These are phyloP conservation scores for Gloeopeniophorella convolvens DNA, from an alignment of 768 basidiomycete species.

Conservation along the genomic window DNA sequence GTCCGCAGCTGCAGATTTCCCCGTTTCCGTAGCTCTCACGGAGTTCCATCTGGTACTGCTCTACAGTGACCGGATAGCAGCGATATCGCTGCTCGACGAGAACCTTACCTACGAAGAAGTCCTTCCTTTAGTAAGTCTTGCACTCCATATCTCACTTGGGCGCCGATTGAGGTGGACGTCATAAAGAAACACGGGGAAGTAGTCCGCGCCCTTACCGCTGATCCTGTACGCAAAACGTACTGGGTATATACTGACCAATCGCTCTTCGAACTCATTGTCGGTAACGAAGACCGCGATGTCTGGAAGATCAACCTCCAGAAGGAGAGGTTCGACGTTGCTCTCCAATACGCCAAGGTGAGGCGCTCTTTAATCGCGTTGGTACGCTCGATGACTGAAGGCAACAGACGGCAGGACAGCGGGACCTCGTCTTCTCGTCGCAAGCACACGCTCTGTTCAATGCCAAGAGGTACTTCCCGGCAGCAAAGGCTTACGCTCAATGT, in stretches of 20 bases:
- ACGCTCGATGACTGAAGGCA: neutral
- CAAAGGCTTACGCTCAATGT: constrained; percentile 87
- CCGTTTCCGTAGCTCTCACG: constrained; percentile 75
- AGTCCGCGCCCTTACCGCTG: constrained; percentile 70
- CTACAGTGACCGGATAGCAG: constrained; percentile 71
- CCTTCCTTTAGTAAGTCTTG: constrained; percentile 61
- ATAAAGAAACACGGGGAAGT: constrained; percentile 67
- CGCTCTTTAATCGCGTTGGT: neutral
- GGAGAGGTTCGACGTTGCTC: constrained; percentile 68
- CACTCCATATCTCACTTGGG: neutral
- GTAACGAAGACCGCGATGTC: constrained; percentile 88
- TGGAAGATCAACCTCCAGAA: constrained; percentile 88
- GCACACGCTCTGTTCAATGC: constrained; percentile 74
- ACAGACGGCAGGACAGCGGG: constrained; percentile 83
- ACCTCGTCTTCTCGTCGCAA: constrained; percentile 76
- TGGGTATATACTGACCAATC: constrained; percentile 92
- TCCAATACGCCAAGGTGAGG: constrained; percentile 73
- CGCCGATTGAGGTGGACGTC: neutral
- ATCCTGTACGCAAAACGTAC: constrained; percentile 83
- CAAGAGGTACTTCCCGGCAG: constrained; percentile 83
- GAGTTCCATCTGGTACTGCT: constrained; percentile 90
- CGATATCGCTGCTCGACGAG: constrained; percentile 75
- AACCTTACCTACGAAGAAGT: constrained; percentile 77
- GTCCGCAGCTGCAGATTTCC: constrained; percentile 35
- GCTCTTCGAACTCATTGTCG: constrained; percentile 78